phyloP scores from a whole-genome alignment of 2,329 filamentous ascomycete species.

The Arachnomyces sp. region DNA sequence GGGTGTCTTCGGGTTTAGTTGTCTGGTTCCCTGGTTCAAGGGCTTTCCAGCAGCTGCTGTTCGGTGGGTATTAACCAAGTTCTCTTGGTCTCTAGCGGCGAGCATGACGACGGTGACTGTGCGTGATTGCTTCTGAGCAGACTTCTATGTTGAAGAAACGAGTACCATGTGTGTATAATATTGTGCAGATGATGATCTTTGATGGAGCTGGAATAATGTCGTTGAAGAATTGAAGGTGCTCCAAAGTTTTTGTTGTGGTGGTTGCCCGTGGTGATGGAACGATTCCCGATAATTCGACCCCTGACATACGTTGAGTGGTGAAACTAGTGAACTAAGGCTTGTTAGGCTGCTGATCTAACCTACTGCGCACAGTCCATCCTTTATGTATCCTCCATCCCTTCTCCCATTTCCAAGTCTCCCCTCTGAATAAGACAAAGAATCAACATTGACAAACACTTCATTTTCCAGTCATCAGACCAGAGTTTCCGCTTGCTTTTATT shows the following conservation, averaged over 20 bases:
- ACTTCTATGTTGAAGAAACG: too few species aligned
- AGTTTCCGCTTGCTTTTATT: constrained; percentile 2
- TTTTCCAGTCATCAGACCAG: too few species aligned
- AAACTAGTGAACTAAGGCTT: too few species aligned
- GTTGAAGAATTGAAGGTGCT: constrained; percentile 16
- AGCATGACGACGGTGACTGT: constrained; percentile 51
- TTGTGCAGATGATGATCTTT: too few species aligned
- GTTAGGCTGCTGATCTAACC: background rate
- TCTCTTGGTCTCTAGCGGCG: constrained; percentile 79
- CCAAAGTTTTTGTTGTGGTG: constrained; percentile 16
- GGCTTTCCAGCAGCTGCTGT: constrained; percentile 64
- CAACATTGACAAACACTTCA: too few species aligned
- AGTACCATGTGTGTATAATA: too few species aligned
- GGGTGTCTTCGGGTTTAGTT: constrained; percentile 67
- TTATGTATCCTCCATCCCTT: constrained; percentile 13
- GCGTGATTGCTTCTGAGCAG: too few species aligned
- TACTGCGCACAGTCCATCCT: constrained; percentile 5
- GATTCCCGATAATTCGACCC: constrained; percentile 10
- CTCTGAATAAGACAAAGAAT: background rate
- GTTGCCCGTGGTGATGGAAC: constrained; percentile 35
- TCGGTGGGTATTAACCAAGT: constrained; percentile 69
- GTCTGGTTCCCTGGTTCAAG: constrained; percentile 57
- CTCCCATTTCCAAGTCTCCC: constrained; percentile 10
- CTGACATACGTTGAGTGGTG: background rate
- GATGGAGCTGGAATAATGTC: background rate